A percentile compares a stretch with the other conserved stretches of the same genome.
phyloP scores from a whole-genome alignment of 2,329 filamentous ascomycete genomes.

The Domatiomyces catenatus region DNA sequence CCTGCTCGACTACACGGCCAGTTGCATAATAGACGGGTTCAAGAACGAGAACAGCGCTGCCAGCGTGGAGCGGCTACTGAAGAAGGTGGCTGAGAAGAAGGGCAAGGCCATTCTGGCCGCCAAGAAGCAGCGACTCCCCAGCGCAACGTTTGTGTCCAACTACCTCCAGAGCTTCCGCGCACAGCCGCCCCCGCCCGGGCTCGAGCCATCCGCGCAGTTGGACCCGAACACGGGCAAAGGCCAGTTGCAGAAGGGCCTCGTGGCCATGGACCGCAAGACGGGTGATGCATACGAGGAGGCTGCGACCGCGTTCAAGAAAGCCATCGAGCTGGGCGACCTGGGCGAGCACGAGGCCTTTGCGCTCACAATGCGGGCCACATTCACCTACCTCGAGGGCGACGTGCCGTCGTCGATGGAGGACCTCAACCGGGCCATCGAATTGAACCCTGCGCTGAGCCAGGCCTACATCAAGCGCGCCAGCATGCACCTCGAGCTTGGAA shows the following conservation, averaged over 20 bases:
- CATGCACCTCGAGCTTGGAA: constrained; percentile 87
- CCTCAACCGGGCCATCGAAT: constrained; percentile 80
- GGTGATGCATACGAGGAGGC: constrained; percentile 85
- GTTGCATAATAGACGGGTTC: constrained; percentile 97
- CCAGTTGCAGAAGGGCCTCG: constrained; percentile 68
- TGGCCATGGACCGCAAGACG: constrained; percentile 70
- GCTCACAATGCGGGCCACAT: constrained; percentile 93
- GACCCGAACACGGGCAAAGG: constrained; percentile 65
- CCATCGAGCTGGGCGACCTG: constrained; percentile 65
- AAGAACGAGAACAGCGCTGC: constrained; percentile 78
- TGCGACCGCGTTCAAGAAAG: constrained; percentile 69
- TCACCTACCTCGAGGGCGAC: constrained; percentile 81
- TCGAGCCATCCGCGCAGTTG: constrained; percentile 70
- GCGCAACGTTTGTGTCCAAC: constrained; percentile 93
- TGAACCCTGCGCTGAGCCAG: constrained; percentile 77
- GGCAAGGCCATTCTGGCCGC: constrained; percentile 71
- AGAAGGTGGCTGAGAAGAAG: constrained; percentile 93
- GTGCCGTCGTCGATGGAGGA: constrained; percentile 69
- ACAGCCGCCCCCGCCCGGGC: constrained; percentile 60
- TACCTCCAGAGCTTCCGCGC: constrained; percentile 96
- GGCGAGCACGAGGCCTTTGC: constrained; percentile 76
- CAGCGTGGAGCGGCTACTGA: constrained; percentile 80
- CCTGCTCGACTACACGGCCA: constrained; percentile 91
- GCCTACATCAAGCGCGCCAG: constrained; percentile 98
- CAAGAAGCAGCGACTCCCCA: constrained; percentile 76